These are phyloP conservation scores for Abrus precatorius DNA, from an alignment of 306 rosid species.

Conservation along the genomic window DNA sequence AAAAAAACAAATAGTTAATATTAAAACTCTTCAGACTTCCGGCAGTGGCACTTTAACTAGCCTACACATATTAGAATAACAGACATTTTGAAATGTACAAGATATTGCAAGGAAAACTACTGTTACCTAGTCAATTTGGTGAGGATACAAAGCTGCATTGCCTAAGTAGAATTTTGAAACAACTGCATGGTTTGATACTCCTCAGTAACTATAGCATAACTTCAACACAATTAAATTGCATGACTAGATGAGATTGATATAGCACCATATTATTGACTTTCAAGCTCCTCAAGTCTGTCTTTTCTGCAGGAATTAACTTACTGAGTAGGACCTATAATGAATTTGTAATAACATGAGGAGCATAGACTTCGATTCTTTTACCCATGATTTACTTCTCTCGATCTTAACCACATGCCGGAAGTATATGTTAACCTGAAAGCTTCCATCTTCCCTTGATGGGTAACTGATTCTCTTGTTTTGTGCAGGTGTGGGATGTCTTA, in stretches of 20 bases:
- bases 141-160: neutral
- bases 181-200: constrained; percentile 1
- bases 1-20: neutral
- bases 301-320: constrained; percentile 3
- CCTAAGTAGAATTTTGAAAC: neutral
- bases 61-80: constrained; percentile 2
- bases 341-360: neutral
- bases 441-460: neutral
- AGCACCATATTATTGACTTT: neutral
- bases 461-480: constrained; percentile 19
- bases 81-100: constrained; percentile 26
- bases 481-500: constrained; percentile 97
- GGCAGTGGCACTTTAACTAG: neutral
- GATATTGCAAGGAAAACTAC: neutral
- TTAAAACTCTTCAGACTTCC: neutral
- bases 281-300: neutral
- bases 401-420: neutral
- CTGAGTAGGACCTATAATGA: constrained; percentile 4
- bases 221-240: neutral
- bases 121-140: neutral
- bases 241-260: neutral
- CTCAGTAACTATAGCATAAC: neutral
- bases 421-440: neutral
- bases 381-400: neutral
- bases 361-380: neutral